Conservation (phyloP, 2,329 filamentous ascomycete species). For the Stachybotrys elegans region DNA sequence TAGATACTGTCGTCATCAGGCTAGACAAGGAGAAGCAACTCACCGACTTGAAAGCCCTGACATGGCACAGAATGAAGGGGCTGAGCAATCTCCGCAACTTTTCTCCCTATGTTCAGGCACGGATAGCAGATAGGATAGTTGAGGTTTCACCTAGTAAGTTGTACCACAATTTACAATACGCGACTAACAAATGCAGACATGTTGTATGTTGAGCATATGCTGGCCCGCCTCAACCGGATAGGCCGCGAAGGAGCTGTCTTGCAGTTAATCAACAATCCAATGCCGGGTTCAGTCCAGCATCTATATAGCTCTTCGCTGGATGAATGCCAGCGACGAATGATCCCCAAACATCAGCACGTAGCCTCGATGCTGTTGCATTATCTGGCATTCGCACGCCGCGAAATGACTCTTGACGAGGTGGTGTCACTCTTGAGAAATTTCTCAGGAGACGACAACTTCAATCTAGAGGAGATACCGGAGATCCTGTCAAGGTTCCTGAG, state of each 20-base stretch:
- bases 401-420: constrained; percentile 16
- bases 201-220: constrained; percentile 29
- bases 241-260: constrained; percentile 27
- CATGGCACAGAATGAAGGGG: constrained; percentile 21
- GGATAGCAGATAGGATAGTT: constrained; percentile 22
- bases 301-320: constrained; percentile 20
- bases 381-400: constrained; percentile 17
- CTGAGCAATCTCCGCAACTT: constrained; percentile 19
- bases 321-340: constrained; percentile 20
- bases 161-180: accelerated
- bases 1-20: constrained; percentile 1
- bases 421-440: constrained; percentile 14
- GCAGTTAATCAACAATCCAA: constrained; percentile 16
- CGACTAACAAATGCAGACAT: constrained; percentile 20
- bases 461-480: constrained; percentile 21
- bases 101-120: constrained; percentile 20
- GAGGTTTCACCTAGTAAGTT: constrained; percentile 25
- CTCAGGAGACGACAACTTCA: constrained; percentile 12
- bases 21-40: constrained; percentile 21
- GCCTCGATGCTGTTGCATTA: constrained; percentile 20
- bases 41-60: constrained; percentile 19
- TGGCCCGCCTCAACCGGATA: constrained; percentile 21
- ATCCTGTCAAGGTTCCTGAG: constrained; percentile 18
- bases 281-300: constrained; percentile 16
- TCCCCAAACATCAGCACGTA: constrained; percentile 9